Percentiles rank a stretch among this genome's conserved stretches.
phyloP scores from a whole-genome alignment of 192 early-diverging fungal genomes.

The Rhizoclosmatium sp. region DNA sequence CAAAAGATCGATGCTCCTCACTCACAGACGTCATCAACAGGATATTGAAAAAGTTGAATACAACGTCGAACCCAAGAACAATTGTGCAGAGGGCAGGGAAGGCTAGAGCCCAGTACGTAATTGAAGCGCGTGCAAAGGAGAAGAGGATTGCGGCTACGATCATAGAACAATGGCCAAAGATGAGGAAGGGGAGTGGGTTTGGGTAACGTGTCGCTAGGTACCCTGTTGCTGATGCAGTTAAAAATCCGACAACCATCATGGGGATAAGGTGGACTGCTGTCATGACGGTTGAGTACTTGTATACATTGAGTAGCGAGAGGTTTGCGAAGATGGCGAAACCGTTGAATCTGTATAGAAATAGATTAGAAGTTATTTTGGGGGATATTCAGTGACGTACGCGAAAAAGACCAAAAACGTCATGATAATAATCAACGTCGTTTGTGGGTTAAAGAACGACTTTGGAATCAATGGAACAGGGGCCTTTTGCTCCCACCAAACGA shows the following conservation, averaged over 20 bases:
- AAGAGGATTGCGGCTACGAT: constrained; percentile 8
- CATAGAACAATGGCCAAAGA: constrained; percentile 14
- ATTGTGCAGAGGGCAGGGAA: constrained; percentile 21
- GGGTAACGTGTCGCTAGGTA: constrained; percentile 16
- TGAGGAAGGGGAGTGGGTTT: constrained; percentile 10
- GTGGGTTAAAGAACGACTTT: neutral
- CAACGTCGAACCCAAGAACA: constrained; percentile 22
- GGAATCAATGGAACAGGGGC: constrained; percentile 1
- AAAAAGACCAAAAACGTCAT: constrained; percentile 19
- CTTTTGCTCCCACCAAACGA: constrained; percentile 17
- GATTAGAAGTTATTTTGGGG: too few relatives aligned
- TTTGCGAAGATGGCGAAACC: constrained; percentile 17
- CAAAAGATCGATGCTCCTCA: constrained; percentile 32
- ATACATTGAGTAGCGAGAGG: constrained; percentile 16
- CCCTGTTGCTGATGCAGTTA: constrained; percentile 10
- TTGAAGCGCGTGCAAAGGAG: neutral
- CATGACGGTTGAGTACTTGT: constrained; percentile 6
- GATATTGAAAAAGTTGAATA: constrained; percentile 25
- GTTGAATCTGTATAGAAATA: neutral
- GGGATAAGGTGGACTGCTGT: constrained; percentile 27
- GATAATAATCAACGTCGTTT: constrained; percentile 2
- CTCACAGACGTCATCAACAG: neutral
- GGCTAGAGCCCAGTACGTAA: constrained; percentile 19
- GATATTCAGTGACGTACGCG: neutral
- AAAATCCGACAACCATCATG: constrained; percentile 29